Base-by-base conservation (phyloP, 805 yeast species). In the Pichia manshurica region DNA sequence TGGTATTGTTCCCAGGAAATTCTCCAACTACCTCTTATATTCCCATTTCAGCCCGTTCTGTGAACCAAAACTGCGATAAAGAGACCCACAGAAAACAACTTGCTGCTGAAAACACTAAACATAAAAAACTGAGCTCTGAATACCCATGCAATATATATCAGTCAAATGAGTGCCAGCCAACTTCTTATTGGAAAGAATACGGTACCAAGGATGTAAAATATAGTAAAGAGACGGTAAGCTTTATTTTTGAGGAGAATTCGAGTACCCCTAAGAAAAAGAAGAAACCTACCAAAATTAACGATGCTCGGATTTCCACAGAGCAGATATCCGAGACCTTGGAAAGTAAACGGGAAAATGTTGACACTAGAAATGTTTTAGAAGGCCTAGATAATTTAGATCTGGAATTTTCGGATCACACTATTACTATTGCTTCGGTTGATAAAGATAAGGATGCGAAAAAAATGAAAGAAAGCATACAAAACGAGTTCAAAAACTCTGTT, bases 221-320 rank as follows among this genome's bases (percentile, higher is more conserved):
- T 25, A 25, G 29, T 25, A 10, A 25, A 8, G 41, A 36, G 5
- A 16, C 5, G 5, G 13, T 36, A 12, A 20, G 16, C 16, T 19
- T 31, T 16, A 36, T 44, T 13, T n/a, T 20, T 4, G 31, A 25
- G 5, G 44, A 34, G 19, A 45, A 34, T 25, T 28, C 45, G 10
- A 46, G 49, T n/a, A 47, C 46, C 8, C 50, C 50, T 1, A 47
- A 42, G 25, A 42, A 25, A 29, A 17, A 28, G 31, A 20, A 4
- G 20, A 38, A n/a, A 3, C 10, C 21, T 22, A n/a, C 7, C 6
- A 17, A 33, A 33, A 33, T 8, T n/a, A 17, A n/a, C 12, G 36
- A 17, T n/a, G 12, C 16, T 7, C 7, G 10, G 10, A 25, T 10
- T 10, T 25, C 10, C 7, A 10, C 29, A 25, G 10, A 25, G 7